Conservation (phyloP, 176 grass and related monocot genomes). For the Areca catechu region DNA sequence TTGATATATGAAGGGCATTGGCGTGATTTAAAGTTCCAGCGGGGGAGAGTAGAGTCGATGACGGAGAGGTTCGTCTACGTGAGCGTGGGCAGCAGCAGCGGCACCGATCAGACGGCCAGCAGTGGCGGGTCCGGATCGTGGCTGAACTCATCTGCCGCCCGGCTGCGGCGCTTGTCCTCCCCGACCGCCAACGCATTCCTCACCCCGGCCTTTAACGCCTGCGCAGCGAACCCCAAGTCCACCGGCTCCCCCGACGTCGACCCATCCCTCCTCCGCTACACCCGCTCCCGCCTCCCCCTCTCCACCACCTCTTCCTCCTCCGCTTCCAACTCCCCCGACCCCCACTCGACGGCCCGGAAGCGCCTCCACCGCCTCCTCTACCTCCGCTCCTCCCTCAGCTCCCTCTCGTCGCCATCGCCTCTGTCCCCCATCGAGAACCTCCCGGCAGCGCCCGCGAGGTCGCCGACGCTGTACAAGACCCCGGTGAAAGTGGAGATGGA, state of each 20-base stretch:
- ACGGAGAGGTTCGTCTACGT: too few relatives aligned
- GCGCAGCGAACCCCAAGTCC: slow-evolving; percentile 3
- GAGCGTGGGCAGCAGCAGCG: too few relatives aligned
- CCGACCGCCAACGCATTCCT: slow-evolving; percentile 31
- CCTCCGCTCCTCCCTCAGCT: slow-evolving; percentile 20
- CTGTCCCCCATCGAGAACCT: too few relatives aligned
- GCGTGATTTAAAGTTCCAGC: too few relatives aligned
- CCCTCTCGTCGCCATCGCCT: slow-evolving; percentile 6
- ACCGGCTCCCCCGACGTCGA: slow-evolving; percentile 34
- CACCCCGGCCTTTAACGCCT: slow-evolving; percentile 42
- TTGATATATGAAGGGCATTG: too few relatives aligned
- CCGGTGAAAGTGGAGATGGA: slow-evolving; percentile 18
- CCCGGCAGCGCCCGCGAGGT: too few relatives aligned
- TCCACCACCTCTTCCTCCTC: not conserved
- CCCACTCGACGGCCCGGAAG: slow-evolving; percentile 18
- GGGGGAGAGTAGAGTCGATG: too few relatives aligned
- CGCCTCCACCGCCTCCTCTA: slow-evolving; percentile 19
- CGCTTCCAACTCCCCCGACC: slow-evolving; percentile 13
- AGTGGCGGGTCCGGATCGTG: too few relatives aligned
- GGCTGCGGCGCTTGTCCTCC: slow-evolving; percentile 35
- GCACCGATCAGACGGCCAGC: too few relatives aligned
- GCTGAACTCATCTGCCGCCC: slow-evolving; percentile 18
- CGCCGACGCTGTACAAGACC: not conserved
- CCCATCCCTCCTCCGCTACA: slow-evolving; percentile 44
- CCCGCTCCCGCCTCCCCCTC: slow-evolving; percentile 15